Evolutionary conservation across 345 rosid genomes (phyloP).

Genomic region (Syzygium aromaticum): DNA sequence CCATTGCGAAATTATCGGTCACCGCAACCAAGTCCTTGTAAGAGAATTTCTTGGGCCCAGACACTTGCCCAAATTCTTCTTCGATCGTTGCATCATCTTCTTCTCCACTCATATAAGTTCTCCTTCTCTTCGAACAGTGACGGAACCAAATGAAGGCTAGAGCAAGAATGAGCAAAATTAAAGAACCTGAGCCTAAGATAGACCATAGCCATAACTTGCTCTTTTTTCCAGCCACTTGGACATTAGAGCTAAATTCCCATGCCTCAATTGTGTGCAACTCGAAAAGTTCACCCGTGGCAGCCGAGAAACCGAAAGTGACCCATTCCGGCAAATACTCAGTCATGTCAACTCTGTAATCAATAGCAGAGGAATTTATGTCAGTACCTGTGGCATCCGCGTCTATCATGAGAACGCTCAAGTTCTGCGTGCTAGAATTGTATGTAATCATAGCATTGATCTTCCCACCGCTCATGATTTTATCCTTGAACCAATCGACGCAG

Average conservation of each 20-base stretch:
- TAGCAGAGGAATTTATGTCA: neutral
- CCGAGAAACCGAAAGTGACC: slow-evolving; percentile 20
- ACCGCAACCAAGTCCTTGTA: neutral
- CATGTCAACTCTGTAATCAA: neutral
- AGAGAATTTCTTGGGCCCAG: neutral
- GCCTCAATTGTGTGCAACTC: slow-evolving; percentile 2
- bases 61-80: neutral
- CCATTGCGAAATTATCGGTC: neutral
- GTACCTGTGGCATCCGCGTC: neutral
- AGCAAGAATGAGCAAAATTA: neutral
- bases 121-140: neutral
- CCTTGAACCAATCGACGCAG: neutral
- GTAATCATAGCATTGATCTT: neutral
- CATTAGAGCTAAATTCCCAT: slow-evolving; percentile 11
- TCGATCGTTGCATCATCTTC: neutral
- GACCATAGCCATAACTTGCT: neutral
- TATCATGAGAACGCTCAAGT: neutral
- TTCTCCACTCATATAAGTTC: neutral
- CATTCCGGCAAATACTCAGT: slow-evolving; percentile 4
- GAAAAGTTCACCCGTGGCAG: neutral
- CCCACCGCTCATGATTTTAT: neutral
- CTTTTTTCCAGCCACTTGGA: neutral
- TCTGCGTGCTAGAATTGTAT: neutral
- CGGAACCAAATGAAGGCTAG: neutral
- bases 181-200: neutral